Base-by-base conservation (phyloP, 2,329 filamentous ascomycete species). In the Nigrograna mackinnonii region DNA sequence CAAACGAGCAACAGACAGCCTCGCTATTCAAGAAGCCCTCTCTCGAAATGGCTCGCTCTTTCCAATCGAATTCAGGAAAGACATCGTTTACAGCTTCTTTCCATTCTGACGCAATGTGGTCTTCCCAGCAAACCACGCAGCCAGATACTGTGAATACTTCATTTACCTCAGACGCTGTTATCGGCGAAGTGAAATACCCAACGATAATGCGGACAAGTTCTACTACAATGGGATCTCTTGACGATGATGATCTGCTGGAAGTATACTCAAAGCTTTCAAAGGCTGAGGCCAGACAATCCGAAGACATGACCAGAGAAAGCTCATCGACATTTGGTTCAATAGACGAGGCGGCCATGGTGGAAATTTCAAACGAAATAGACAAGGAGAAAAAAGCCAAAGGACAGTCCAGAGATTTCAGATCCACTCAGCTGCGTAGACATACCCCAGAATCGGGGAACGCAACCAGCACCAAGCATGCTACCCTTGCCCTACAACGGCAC, bases 241-340 rank as follows among this genome's bases (percentile, higher is more conserved):
- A 55, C 22, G 52, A 57, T 21, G n/a, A 47, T 2, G 50, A 54
- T 9, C 22, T 59, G 1, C 3, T 50, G 5, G 18, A 24, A 4
- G 42, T 47, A 2, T 24, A 44, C 5, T 37, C 36, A 13, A 39
- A 44, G 39, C n/a, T 55, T 3, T 40, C 39, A 21, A 39, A 14
- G 39, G 46, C 20, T 35, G 20, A 19, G 24, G 13, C 13, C 6
- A 18, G 13, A 39, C 35, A 21, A 28, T 46, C 50, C 3, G 52
- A 54, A 39, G 47, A 54, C 5, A 37, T 33, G n/a, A 49, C 40
- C 12, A 42, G 44, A 5, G 47, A 51, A 18, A 60, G 47, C 26
- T 53, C 49, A 3, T 58, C 60, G 3, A 59, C 52, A 3, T 65
- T 50, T 46, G 62, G 62, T 2, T 58, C 57, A 5, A 35, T 64